Conservation (phyloP, 2,329 filamentous ascomycete genomes). For the Apiospora hydei region DNA sequence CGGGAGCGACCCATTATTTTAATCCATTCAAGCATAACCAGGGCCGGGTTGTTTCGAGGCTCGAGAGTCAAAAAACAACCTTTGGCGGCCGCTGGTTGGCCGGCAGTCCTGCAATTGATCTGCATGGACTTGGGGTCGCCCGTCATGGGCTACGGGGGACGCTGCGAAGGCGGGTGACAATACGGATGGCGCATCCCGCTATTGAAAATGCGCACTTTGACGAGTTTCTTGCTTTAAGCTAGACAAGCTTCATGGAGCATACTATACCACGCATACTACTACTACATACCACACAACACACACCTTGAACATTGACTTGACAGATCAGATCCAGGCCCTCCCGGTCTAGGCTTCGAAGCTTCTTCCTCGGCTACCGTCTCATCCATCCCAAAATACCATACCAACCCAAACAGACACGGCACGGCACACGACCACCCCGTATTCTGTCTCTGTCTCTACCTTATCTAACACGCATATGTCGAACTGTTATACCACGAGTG, state of each 20-base stretch:
- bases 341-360: slow-evolving; percentile 8
- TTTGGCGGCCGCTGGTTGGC: slow-evolving; percentile 10
- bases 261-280: background rate
- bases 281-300: background rate
- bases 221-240: background rate
- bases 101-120: background rate
- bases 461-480: background rate
- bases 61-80: background rate
- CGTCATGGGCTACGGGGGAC: slow-evolving; percentile 2
- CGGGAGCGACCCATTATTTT: slow-evolving; percentile 35
- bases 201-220: background rate
- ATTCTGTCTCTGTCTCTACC: background rate
- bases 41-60: background rate
- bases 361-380: slow-evolving; percentile 17
- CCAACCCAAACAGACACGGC: slow-evolving; percentile 4
- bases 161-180: slow-evolving; percentile 3
- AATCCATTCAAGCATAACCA: slow-evolving; percentile 22
- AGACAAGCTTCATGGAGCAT: slow-evolving; percentile 10
- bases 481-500: slow-evolving; percentile 1
- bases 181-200: slow-evolving; percentile 6
- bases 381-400: slow-evolving; percentile 7
- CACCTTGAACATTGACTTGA: slow-evolving; percentile 6
- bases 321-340: slow-evolving; percentile 17
- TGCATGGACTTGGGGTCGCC: slow-evolving; percentile 21
- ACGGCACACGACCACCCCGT: slow-evolving; percentile 8